These are phyloP conservation scores for Penicillium sp. DNA, from an alignment of 2,329 filamentous ascomycete genomes.

Conservation along the genomic window DNA sequence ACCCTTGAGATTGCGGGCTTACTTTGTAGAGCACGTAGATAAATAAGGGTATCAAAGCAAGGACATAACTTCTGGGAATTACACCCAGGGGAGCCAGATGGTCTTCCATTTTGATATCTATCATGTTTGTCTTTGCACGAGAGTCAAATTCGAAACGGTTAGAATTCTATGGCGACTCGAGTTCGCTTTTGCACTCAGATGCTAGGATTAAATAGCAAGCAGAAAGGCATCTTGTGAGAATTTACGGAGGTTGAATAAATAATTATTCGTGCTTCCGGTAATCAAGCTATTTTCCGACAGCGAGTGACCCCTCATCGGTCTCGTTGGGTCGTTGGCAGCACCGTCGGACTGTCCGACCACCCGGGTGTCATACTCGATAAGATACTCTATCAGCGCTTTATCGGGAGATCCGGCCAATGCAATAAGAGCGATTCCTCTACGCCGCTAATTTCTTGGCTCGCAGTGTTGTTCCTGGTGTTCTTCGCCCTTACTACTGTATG, in stretches of 20 bases:
- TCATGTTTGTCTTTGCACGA: slow-evolving; percentile 1
- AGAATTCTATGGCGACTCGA: too few species aligned
- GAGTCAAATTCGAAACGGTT: background rate
- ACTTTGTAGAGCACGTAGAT: slow-evolving; percentile 12
- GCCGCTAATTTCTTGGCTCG: too few species aligned
- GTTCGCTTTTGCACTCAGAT: background rate
- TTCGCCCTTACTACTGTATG: too few species aligned
- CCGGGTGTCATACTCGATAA: background rate
- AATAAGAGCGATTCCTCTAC: too few species aligned
- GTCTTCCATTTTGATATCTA: slow-evolving; percentile 4
- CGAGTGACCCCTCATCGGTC: background rate
- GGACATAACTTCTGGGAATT: background rate
- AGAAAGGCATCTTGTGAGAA: background rate
- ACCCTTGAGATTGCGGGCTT: background rate
- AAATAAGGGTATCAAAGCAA: slow-evolving; percentile 4
- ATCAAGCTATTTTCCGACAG: background rate
- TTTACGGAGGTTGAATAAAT: background rate
- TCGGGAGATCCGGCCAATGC: background rate
- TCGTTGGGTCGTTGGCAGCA: background rate
- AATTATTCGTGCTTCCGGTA: background rate
- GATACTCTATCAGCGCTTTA: background rate
- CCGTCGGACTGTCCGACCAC: slow-evolving; percentile 8
- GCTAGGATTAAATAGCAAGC: background rate
- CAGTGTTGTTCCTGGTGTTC: too few species aligned
- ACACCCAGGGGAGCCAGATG: background rate